phyloP scores from a whole-genome alignment of 768 basidiomycete species.

The Hericium coralloides region DNA sequence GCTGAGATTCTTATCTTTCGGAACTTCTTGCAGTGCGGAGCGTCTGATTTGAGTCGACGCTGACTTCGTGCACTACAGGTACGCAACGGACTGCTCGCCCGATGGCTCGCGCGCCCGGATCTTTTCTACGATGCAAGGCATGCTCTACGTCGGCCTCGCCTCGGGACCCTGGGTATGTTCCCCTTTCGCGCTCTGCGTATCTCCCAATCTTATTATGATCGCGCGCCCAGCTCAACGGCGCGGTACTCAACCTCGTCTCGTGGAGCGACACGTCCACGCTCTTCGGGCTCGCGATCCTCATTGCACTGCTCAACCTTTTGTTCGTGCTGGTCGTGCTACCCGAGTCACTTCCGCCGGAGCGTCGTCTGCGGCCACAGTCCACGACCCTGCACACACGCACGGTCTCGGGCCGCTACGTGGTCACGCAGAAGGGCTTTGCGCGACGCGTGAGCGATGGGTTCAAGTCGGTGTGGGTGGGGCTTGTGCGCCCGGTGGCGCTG shows the following conservation, averaged over 20 bases:
- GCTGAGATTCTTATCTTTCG: too few species aligned
- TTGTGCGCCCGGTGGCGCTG: too few species aligned
- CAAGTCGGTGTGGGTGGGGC: too few species aligned
- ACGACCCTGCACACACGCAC: too few species aligned
- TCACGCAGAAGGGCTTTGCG: too few species aligned
- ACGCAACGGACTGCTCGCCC: conserved; percentile 13
- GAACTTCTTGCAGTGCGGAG: neutral
- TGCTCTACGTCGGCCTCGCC: conserved; percentile 16
- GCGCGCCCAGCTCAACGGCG: conserved; percentile 8
- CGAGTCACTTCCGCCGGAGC: conserved; percentile 9
- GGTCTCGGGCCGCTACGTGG: too few species aligned
- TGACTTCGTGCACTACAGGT: conserved; percentile 1
- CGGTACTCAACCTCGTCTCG: conserved; percentile 4
- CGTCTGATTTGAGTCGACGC: neutral
- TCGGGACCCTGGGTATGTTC: conserved; percentile 13
- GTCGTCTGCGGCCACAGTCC: neutral
- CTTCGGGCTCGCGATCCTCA: conserved; percentile 9
- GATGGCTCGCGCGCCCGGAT: conserved; percentile 15
- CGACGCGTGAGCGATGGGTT: too few species aligned
- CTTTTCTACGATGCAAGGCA: conserved; percentile 14
- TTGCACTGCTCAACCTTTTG: conserved; percentile 8
- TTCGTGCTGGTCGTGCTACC: conserved; percentile 12
- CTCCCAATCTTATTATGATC: too few species aligned
- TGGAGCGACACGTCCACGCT: conserved; percentile 6
- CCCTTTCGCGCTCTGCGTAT: too few species aligned